phyloP scores from a whole-genome alignment of 164 flowering plant genomes.

The Platanus orientalis region DNA sequence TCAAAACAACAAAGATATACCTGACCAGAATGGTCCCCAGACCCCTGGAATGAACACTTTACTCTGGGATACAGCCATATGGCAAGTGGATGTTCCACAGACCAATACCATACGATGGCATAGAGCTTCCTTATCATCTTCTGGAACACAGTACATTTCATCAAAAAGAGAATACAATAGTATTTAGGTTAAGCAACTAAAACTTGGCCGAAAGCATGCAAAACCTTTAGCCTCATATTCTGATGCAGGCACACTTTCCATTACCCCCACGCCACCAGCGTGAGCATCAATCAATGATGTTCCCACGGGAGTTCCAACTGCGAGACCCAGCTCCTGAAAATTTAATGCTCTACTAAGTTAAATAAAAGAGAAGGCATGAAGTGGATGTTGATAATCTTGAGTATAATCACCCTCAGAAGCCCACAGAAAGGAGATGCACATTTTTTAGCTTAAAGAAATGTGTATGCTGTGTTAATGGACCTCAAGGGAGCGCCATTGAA shows the following conservation, averaged over 20 bases:
- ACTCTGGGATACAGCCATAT: conserved; percentile 76
- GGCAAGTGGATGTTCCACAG: conserved; percentile 98
- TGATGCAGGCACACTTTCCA: conserved; percentile 63
- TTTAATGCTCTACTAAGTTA: conserved; percentile 4
- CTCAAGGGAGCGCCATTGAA: conserved; percentile 42
- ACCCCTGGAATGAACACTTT: conserved; percentile 92
- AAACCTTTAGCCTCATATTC: conserved; percentile 52
- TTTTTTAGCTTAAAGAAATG: conserved; percentile 17
- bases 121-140: conserved; percentile 47
- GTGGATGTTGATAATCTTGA: conserved; percentile 1
- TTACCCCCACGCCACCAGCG: conserved; percentile 98
- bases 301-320: conserved; percentile 83
- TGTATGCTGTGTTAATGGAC: conserved; percentile 27
- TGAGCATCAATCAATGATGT: conserved; percentile 95
- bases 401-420: conserved; percentile 22
- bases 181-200: background rate
- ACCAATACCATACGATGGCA: conserved; percentile 82
- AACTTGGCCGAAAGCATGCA: background rate
- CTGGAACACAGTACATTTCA: conserved; percentile 30
- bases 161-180: conserved; percentile 5
- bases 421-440: conserved; percentile 13
- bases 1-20: conserved; percentile 26
- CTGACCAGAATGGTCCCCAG: conserved; percentile 99
- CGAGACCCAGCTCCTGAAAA: conserved; percentile 81
- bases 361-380: conserved; percentile 10